These are phyloP conservation scores for Cucurbita pepo DNA, from an alignment of 306 rosid genomes.

Conservation along the genomic window DNA sequence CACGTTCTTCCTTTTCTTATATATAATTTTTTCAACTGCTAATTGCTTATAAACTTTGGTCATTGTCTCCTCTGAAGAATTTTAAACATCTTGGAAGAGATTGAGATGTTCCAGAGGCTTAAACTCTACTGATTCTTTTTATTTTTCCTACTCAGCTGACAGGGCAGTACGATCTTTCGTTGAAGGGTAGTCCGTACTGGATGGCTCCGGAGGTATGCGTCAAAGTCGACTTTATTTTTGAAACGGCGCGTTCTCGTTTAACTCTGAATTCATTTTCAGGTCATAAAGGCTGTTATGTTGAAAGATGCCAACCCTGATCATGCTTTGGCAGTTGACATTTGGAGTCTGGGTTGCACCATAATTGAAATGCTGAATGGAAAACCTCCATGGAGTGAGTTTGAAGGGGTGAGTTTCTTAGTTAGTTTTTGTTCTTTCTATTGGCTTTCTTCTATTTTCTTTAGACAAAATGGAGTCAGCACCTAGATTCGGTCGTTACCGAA, in stretches of 20 bases:
- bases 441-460: neutral
- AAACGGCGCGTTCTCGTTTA: neutral
- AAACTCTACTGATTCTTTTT: neutral
- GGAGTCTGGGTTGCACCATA: slow-evolving; percentile 96
- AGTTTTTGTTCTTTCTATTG: too few species aligned
- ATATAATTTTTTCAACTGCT: too few species aligned
- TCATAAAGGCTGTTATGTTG: slow-evolving; percentile 70
- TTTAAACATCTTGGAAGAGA: too few species aligned
- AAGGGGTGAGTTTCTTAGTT: slow-evolving; percentile 42
- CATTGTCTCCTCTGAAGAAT: too few species aligned
- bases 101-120: too few species aligned
- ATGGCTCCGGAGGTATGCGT: slow-evolving; percentile 96
- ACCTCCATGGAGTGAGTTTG: slow-evolving; percentile 84
- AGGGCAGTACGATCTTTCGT: slow-evolving; percentile 57
- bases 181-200: slow-evolving; percentile 98
- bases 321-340: slow-evolving; percentile 84
- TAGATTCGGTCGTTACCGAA: neutral
- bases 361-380: slow-evolving; percentile 83
- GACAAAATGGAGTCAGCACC: neutral
- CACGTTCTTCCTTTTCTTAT: too few species aligned
- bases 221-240: slow-evolving; percentile 1
- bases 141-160: slow-evolving; percentile 39
- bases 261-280: slow-evolving; percentile 29
- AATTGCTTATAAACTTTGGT: too few species aligned
- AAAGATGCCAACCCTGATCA: slow-evolving; percentile 41